Percentiles rank a stretch among this genome's conserved stretches.
Evolutionary conservation across 2,329 filamentous ascomycete species (phyloP).

Genomic region (Keithomyces neogunnii): DNA sequence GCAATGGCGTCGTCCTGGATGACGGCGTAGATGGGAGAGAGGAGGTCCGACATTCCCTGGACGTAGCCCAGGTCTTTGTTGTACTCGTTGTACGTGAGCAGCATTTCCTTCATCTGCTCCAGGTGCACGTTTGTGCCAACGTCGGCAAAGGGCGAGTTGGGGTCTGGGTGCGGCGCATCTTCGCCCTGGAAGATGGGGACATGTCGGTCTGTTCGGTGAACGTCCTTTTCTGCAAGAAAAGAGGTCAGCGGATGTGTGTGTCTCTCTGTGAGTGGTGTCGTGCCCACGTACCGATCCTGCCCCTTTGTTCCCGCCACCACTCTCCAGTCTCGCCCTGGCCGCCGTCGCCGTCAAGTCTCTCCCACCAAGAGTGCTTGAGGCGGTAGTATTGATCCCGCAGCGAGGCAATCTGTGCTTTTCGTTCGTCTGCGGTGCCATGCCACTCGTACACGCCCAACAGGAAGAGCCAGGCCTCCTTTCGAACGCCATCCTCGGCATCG

Average conservation of each 20-base stretch:
- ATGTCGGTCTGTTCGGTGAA: slow-evolving; percentile 90
- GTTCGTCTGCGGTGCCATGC: slow-evolving; percentile 81
- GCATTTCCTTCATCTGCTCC: slow-evolving; percentile 98
- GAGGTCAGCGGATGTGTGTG: no score
- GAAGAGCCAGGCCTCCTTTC: slow-evolving; percentile 96
- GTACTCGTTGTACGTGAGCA: slow-evolving; percentile 96
- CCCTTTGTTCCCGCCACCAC: slow-evolving; percentile 94
- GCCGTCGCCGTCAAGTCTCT: slow-evolving; percentile 75
- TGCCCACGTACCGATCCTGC: slow-evolving; percentile 69
- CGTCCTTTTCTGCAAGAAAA: slow-evolving; percentile 75
- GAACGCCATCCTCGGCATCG: slow-evolving; percentile 78
- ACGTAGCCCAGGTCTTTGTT: slow-evolving; percentile 95
- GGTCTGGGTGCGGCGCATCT: slow-evolving; percentile 93
- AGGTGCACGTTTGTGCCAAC: slow-evolving; percentile 93
- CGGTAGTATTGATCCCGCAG: slow-evolving; percentile 89
- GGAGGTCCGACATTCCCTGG: slow-evolving; percentile 95
- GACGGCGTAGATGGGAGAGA: slow-evolving; percentile 93
- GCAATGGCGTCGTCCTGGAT: slow-evolving; percentile 95
- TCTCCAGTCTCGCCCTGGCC: slow-evolving; percentile 76
- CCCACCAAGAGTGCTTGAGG: slow-evolving; percentile 95
- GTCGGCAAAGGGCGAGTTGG: slow-evolving; percentile 87
- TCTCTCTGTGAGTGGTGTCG: no score
- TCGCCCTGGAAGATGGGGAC: slow-evolving; percentile 95
- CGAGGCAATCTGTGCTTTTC: slow-evolving; percentile 74
- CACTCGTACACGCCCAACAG: slow-evolving; percentile 86